Evolutionary conservation across 2,329 filamentous ascomycete species (phyloP).

Genomic region (Nannizziopsis arthrosporioides): DNA sequence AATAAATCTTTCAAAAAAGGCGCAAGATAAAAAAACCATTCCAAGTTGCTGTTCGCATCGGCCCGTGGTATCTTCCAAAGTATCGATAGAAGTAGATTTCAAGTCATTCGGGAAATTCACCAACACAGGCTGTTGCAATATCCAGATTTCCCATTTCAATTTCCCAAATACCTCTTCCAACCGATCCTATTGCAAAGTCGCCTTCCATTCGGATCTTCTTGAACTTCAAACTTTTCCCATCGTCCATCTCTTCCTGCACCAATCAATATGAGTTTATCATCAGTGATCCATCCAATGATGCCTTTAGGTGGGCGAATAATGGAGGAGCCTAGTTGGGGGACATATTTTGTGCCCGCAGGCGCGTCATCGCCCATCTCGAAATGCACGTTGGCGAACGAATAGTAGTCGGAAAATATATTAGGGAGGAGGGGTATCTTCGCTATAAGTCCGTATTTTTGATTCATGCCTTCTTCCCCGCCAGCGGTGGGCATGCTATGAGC

Average conservation of each 20-base stretch:
- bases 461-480: conserved; percentile 38
- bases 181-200: conserved; percentile 58
- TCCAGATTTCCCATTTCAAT: conserved; percentile 16
- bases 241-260: conserved; percentile 68
- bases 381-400: conserved; percentile 67
- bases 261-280: conserved; percentile 61
- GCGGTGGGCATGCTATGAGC: conserved; percentile 23
- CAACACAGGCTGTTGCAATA: background rate
- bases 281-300: conserved; percentile 69
- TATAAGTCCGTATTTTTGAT: conserved; percentile 74
- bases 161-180: conserved; percentile 66
- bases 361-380: conserved; percentile 77
- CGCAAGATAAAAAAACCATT: no score
- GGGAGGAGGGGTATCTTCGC: conserved; percentile 76
- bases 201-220: conserved; percentile 52
- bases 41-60: no score
- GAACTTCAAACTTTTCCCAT: conserved; percentile 77
- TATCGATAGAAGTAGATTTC: no score
- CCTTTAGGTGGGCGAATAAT: conserved; percentile 61
- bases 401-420: conserved; percentile 75
- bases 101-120: no score
- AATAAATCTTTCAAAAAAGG: no score
- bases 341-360: conserved; percentile 29
- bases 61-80: no score
- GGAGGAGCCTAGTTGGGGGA: conserved; percentile 43